A percentile compares a stretch with the other conserved stretches of the same genome.
phyloP scores from a whole-genome alignment of 768 basidiomycete genomes.

The Inosperma sp. region DNA sequence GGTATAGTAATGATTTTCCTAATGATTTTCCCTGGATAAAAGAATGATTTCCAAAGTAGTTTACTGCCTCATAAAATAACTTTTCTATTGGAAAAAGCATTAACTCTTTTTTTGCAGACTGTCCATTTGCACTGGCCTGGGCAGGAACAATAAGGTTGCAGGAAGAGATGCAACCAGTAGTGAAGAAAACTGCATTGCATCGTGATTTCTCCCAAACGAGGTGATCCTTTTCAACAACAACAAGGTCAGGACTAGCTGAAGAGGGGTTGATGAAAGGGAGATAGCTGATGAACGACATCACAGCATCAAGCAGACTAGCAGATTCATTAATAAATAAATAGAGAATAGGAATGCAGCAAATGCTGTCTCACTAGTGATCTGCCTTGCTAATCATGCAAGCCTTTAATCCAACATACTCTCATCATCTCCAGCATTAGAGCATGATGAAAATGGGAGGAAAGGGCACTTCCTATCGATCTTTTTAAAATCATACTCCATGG shows the following conservation, averaged over 20 bases:
- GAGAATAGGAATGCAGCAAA: background rate
- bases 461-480: background rate
- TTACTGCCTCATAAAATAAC: background rate
- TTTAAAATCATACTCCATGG: background rate
- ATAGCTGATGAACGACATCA: background rate
- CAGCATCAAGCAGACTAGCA: background rate
- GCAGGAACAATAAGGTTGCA: background rate
- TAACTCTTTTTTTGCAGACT: background rate
- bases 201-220: background rate
- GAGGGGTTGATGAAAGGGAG: background rate
- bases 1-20: no score
- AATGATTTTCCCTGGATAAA: no score
- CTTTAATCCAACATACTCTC: background rate
- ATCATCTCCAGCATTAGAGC: background rate
- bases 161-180: background rate
- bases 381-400: background rate
- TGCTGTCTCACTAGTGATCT: background rate
- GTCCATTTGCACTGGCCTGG: background rate
- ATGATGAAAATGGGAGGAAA: background rate
- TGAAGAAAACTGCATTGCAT: background rate
- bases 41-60: background rate
- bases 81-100: background rate
- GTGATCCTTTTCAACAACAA: background rate
- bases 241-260: background rate
- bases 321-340: background rate